Evolutionary conservation across 2,329 filamentous ascomycete species (phyloP).

Genomic region (Thermoascus crustaceus): DNA sequence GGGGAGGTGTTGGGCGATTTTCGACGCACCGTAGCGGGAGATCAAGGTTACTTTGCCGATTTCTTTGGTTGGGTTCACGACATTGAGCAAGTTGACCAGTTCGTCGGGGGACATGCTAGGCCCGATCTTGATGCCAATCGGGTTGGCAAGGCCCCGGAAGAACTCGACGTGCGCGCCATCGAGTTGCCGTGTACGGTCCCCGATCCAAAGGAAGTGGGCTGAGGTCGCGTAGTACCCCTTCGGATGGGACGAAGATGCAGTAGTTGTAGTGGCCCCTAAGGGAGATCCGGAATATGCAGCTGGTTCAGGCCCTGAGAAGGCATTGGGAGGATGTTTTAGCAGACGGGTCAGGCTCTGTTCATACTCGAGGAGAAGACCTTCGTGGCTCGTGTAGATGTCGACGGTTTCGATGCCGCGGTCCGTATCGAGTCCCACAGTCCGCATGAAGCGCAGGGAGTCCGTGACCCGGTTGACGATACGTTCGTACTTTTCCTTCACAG

Average conservation of each 20-base stretch:
- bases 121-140: constrained; percentile 92
- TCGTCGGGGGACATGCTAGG: constrained; percentile 72
- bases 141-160: constrained; percentile 92
- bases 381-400: constrained; percentile 91
- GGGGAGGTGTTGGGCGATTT: constrained; percentile 68
- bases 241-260: constrained; percentile 21
- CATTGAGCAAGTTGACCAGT: constrained; percentile 69
- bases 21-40: constrained; percentile 79
- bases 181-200: constrained; percentile 88
- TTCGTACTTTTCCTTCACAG: constrained; percentile 77
- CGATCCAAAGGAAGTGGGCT: constrained; percentile 96
- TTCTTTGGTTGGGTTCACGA: constrained; percentile 74
- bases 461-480: constrained; percentile 77
- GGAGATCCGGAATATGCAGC: constrained; percentile 13
- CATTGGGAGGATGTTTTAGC: constrained; percentile 55
- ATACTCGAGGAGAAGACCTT: constrained; percentile 89
- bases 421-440: constrained; percentile 82
- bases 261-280: constrained; percentile 16
- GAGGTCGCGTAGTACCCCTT: constrained; percentile 87
- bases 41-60: constrained; percentile 93
- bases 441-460: constrained; percentile 89
- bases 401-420: constrained; percentile 80
- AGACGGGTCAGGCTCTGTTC: constrained; percentile 78
- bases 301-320: constrained; percentile 21
- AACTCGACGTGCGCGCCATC: constrained; percentile 94